Conservation (phyloP, 2,329 filamentous ascomycete species). For the Xylariaceae sp. region DNA sequence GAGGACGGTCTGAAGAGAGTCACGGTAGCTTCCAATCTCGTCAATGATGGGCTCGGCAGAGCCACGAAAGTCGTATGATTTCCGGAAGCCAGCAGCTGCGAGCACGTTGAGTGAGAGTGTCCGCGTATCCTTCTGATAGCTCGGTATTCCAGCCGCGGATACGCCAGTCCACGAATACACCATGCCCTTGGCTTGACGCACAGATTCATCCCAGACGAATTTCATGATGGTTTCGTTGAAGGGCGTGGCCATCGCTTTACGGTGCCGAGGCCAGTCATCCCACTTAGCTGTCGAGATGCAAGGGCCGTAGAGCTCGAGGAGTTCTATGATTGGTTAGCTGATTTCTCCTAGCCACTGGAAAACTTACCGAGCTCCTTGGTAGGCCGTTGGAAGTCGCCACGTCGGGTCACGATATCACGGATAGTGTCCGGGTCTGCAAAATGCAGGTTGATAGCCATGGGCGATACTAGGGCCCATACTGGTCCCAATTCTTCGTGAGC, state of each 20-base stretch:
- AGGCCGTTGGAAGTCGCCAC: conserved; percentile 29
- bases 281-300: conserved; percentile 33
- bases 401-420: conserved; percentile 24
- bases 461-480: conserved; percentile 32
- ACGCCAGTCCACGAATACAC: conserved; percentile 20
- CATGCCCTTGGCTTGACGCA: conserved; percentile 31
- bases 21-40: conserved; percentile 26
- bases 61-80: conserved; percentile 30
- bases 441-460: conserved; percentile 23
- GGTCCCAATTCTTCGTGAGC: conserved; percentile 22
- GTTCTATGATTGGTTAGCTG: conserved; percentile 18
- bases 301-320: conserved; percentile 35
- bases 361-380: conserved; percentile 23
- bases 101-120: conserved; percentile 36
- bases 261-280: conserved; percentile 37
- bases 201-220: conserved; percentile 35
- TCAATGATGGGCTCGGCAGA: conserved; percentile 13
- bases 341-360: neutral
- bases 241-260: conserved; percentile 30
- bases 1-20: conserved; percentile 32
- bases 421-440: conserved; percentile 31
- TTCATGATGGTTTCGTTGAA: conserved; percentile 36
- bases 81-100: conserved; percentile 28
- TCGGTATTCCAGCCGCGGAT: conserved; percentile 13
- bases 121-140: conserved; percentile 27